Evolutionary conservation across 169 alveolate genomes (phyloP).

Genomic region (Theileria orientalis): DNA sequence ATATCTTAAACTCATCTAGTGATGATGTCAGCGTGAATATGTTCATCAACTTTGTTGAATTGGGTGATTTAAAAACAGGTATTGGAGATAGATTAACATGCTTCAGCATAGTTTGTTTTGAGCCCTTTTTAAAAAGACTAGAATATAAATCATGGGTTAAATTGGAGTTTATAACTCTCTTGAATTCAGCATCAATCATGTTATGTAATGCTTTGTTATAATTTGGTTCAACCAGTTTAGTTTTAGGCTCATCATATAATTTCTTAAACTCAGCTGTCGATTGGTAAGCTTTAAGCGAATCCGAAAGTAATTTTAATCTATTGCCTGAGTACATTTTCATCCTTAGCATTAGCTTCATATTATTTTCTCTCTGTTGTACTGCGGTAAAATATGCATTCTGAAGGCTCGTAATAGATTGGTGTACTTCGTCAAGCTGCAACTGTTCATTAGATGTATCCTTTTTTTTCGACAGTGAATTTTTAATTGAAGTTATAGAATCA

Average conservation of each 20-base stretch:
- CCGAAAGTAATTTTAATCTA: background rate
- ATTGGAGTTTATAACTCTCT: background rate
- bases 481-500: background rate
- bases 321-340: conserved; percentile 43
- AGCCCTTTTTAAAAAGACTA: background rate
- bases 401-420: conserved; percentile 32
- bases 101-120: background rate
- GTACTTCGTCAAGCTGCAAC: conserved; percentile 24
- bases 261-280: background rate
- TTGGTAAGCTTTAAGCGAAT: background rate
- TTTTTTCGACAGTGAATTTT: background rate
- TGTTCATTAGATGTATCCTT: conserved; percentile 3
- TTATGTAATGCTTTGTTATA: background rate
- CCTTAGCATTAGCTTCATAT: conserved; percentile 51
- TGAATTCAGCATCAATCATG: background rate
- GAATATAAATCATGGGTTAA: background rate
- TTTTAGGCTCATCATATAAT: background rate
- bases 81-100: background rate
- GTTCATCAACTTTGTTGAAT: conserved; percentile 22
- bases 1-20: conserved; percentile 12
- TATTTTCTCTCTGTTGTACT: conserved; percentile 54
- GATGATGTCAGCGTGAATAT: conserved; percentile 21
- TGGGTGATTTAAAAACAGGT: background rate
- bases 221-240: background rate
- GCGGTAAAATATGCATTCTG: conserved; percentile 39